Evolutionary conservation across 2,329 filamentous ascomycete genomes (phyloP).

Genomic region (Neospermospora avenae): DNA sequence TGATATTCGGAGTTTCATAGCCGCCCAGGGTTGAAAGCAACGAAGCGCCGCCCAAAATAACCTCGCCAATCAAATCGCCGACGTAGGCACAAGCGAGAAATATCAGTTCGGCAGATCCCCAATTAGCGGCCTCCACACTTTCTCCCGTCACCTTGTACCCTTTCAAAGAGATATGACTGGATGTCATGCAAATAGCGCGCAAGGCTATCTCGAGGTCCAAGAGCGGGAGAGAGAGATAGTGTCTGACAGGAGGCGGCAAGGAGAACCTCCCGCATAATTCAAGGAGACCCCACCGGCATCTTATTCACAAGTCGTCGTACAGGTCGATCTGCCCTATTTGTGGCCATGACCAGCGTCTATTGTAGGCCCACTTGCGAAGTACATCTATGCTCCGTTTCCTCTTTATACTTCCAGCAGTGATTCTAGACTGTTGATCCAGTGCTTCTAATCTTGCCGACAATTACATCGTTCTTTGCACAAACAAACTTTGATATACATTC

Average conservation of each 20-base stretch:
- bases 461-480: slow-evolving; percentile 1
- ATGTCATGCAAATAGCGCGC: slow-evolving; percentile 6
- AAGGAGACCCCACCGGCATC: not conserved
- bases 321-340: slow-evolving; percentile 24
- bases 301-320: not conserved
- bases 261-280: slow-evolving; percentile 15
- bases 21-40: slow-evolving; percentile 16
- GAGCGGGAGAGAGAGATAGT: slow-evolving; percentile 13
- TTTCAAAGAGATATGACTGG: slow-evolving; percentile 11
- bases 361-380: slow-evolving; percentile 26
- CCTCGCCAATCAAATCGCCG: slow-evolving; percentile 9
- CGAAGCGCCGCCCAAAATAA: slow-evolving; percentile 23
- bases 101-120: not conserved
- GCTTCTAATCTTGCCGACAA: slow-evolving; percentile 9
- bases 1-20: slow-evolving; percentile 23
- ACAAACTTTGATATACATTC: not conserved
- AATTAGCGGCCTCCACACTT: slow-evolving; percentile 2
- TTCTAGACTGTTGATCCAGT: slow-evolving; percentile 19
- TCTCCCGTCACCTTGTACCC: not conserved
- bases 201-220: slow-evolving; percentile 14
- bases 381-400: slow-evolving; percentile 32
- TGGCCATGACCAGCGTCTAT: slow-evolving; percentile 29
- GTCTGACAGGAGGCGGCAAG: slow-evolving; percentile 27
- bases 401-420: slow-evolving; percentile 11
- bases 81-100: slow-evolving; percentile 7